Percentiles rank a stretch among this genome's conserved stretches.
These are phyloP conservation scores for Fusarium temperatum DNA, from an alignment of 2,329 filamentous ascomycete species.

Conservation along the genomic window DNA sequence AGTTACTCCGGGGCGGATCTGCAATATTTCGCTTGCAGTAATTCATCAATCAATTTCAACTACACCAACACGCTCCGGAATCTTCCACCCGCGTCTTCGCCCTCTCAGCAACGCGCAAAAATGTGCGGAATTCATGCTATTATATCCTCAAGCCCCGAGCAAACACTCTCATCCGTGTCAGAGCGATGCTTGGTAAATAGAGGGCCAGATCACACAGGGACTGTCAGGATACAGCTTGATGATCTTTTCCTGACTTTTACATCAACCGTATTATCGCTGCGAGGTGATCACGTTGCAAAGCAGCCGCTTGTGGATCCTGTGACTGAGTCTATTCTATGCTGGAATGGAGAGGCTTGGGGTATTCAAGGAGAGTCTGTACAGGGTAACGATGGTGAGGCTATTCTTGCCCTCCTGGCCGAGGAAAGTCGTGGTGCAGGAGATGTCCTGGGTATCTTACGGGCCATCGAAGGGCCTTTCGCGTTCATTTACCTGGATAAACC, in stretches of 20 bases:
- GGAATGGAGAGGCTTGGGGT: constrained; percentile 97
- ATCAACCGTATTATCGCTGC: constrained; percentile 90
- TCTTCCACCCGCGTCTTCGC: constrained; percentile 14
- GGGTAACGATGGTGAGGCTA: constrained; percentile 80
- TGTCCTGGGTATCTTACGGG: constrained; percentile 63
- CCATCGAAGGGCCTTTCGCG: constrained; percentile 84
- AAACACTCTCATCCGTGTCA: constrained; percentile 49
- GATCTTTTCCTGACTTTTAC: constrained; percentile 67
- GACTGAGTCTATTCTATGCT: constrained; percentile 79
- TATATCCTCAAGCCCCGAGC: constrained; percentile 51
- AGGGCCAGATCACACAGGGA: constrained; percentile 67
- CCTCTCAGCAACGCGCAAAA: constrained; percentile 43
- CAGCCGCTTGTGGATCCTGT: constrained; percentile 75
- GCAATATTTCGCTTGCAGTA: constrained; percentile 6
- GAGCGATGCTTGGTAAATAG: constrained; percentile 60
- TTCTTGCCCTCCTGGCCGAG: constrained; percentile 69
- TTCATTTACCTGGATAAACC: constrained; percentile 82
- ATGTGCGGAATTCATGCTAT: constrained; percentile 70
- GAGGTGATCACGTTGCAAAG: constrained; percentile 73
- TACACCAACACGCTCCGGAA: background rate
- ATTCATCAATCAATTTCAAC: background rate
- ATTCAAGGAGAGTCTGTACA: constrained; percentile 65
- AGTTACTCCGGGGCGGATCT: background rate
- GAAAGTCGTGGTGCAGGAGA: constrained; percentile 46
- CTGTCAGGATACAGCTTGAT: constrained; percentile 46